Evolutionary conservation across 331 rosid genomes (phyloP).

Genomic region (Malus hybrid): DNA sequence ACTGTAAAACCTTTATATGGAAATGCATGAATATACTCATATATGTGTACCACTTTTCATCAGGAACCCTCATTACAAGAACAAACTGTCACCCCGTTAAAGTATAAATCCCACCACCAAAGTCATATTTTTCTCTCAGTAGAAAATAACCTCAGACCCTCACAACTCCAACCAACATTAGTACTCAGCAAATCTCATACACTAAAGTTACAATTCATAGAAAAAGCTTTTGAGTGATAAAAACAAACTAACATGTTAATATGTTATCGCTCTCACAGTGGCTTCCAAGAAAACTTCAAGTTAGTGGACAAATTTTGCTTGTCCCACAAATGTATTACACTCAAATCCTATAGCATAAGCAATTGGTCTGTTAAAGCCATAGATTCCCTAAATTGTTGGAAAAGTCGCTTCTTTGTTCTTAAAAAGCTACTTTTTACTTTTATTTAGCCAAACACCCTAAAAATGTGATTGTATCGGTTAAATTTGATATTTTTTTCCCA

Average conservation of each 20-base stretch:
- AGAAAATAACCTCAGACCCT: background rate
- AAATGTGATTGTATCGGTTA: background rate
- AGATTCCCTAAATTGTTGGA: background rate
- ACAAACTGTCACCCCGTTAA: background rate
- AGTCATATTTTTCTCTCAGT: background rate
- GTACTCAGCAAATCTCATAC: background rate
- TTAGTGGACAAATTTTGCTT: background rate
- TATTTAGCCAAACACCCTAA: background rate
- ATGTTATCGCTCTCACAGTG: background rate
- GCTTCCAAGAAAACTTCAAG: background rate
- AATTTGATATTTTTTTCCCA: background rate
- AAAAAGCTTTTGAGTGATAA: background rate
- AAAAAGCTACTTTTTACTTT: background rate
- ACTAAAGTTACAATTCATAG: background rate
- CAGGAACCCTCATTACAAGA: background rate
- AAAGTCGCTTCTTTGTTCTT: background rate
- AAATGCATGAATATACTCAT: background rate
- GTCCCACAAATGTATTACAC: background rate
- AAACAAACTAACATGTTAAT: background rate
- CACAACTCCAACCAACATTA: background rate
- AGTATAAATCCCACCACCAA: background rate
- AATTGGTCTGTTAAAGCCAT: background rate
- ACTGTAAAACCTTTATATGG: background rate
- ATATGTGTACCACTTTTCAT: background rate
- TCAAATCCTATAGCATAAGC: background rate